Percentiles rank a stretch among this genome's conserved stretches.
phyloP scores from a whole-genome alignment of 2,329 filamentous ascomycete genomes.

The Penicillium sp. region DNA sequence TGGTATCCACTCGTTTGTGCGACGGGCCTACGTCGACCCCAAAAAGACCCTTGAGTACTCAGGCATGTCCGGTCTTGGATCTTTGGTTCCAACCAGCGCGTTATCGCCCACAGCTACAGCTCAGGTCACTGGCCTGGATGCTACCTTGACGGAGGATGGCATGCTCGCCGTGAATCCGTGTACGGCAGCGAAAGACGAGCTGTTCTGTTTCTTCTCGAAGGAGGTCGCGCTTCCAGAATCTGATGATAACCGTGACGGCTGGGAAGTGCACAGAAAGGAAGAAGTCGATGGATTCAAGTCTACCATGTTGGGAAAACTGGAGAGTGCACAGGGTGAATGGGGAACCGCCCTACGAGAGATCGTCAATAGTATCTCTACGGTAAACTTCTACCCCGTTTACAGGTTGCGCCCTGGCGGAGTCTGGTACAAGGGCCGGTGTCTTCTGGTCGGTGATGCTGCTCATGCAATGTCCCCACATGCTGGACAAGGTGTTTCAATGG shows the following conservation, averaged over 20 bases:
- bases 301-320: constrained; percentile 25
- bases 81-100: constrained; percentile 18
- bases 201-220: constrained; percentile 37
- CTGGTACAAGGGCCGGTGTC: constrained; percentile 42
- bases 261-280: constrained; percentile 33
- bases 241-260: constrained; percentile 34
- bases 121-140: constrained; percentile 27
- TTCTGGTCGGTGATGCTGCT: constrained; percentile 37
- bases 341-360: constrained; percentile 19
- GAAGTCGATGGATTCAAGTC: constrained; percentile 36
- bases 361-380: constrained; percentile 18
- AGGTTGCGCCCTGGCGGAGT: constrained; percentile 36
- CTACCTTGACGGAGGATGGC: constrained; percentile 34
- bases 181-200: constrained; percentile 23
- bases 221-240: constrained; percentile 30
- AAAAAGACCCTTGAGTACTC: constrained; percentile 35
- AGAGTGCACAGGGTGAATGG: constrained; percentile 32
- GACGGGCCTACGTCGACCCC: constrained; percentile 35
- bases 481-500: constrained; percentile 57
- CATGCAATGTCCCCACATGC: constrained; percentile 42
- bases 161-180: constrained; percentile 31
- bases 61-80: constrained; percentile 29
- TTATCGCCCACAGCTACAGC: constrained; percentile 1
- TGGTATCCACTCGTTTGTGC: constrained; percentile 44
- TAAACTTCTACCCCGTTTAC: constrained; percentile 43